Conservation (phyloP, 1,139 yeast species). For the Geotrichum fermentans region DNA sequence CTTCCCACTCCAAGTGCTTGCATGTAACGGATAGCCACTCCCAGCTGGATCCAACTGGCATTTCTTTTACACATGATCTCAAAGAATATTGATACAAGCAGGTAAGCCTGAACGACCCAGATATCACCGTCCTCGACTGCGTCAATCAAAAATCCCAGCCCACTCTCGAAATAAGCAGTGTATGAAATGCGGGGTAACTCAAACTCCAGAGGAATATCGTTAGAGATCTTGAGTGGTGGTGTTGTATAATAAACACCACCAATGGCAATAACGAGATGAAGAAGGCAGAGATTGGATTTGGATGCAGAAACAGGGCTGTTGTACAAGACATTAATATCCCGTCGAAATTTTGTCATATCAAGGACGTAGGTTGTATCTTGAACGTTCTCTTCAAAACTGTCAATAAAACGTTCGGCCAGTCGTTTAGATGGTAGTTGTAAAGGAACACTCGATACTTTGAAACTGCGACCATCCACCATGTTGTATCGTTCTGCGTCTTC, state of each 20-base stretch:
- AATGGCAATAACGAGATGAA: constrained; percentile 43
- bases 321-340: constrained; percentile 35
- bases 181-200: constrained; percentile 5
- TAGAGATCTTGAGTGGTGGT: constrained; percentile 7
- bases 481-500: constrained; percentile 40
- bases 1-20: constrained; percentile 31
- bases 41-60: constrained; percentile 43
- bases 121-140: constrained; percentile 40
- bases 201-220: constrained; percentile 1
- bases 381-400: constrained; percentile 37
- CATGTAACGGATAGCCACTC: constrained; percentile 35
- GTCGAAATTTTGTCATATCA: constrained; percentile 37
- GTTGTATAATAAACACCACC: constrained; percentile 39
- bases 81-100: constrained; percentile 41
- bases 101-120: constrained; percentile 45
- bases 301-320: constrained; percentile 33
- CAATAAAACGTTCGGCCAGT: constrained; percentile 35
- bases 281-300: constrained; percentile 32
- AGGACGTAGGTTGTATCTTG: constrained; percentile 41
- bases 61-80: constrained; percentile 41
- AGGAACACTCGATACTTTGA: constrained; percentile 26
- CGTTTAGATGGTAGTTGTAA: constrained; percentile 35
- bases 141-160: constrained; percentile 35
- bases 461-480: constrained; percentile 37
- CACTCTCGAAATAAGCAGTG: constrained; percentile 37